Evolutionary conservation across 495 filamentous ascomycete genomes (phyloP), one percentile per base, ranked within the genome.

Genomic region (Lichina pygmaea): DNA sequence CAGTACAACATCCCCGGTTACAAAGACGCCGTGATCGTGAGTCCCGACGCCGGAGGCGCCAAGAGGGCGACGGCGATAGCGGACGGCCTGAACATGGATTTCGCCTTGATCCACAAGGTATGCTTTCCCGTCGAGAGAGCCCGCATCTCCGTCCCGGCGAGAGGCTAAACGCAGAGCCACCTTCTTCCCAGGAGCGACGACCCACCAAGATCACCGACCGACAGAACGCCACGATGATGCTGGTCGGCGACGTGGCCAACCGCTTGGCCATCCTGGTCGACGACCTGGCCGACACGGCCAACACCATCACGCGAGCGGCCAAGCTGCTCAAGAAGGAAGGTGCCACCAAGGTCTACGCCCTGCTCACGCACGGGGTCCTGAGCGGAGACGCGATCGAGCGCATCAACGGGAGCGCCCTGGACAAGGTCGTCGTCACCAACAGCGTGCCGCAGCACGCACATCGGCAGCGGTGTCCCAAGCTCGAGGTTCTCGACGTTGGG

Each of bases 81-180:
- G 10, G 89, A 97, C 57, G 75, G 75, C 42, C 71, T 97, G 53
- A 81, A 80, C 49, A 79, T 94, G 63, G 77, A 81, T 41, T 94
- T 97, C 60, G 89, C 91, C 9, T 67, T 97, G 48, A 95, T 97
- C 52, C 89, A 97, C 66, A 97, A 95, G 76, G 89, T 91, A 67
- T 24, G 13, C 11, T 24, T 36, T 15, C 24, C 24, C 24, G 24
- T 24, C 24, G 4, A 24, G 4, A 24, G 24, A 24, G 24, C 24
- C 24, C 24, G 24, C 24, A 24, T 24, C 24, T 24, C 24, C 4
- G 24, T 24, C 24, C 24, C 24, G 24, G 24, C 4, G 24, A 4
- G 24, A 4, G 2, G 24, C 24, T 24, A 4, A 24, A 24, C 24
- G 24, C 4, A 24, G 24, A 24, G 2, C 24, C 24, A 24, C 24